Evolutionary conservation across 495 filamentous ascomycete species (phyloP).

Genomic region (Mytilinidion resinicola): DNA sequence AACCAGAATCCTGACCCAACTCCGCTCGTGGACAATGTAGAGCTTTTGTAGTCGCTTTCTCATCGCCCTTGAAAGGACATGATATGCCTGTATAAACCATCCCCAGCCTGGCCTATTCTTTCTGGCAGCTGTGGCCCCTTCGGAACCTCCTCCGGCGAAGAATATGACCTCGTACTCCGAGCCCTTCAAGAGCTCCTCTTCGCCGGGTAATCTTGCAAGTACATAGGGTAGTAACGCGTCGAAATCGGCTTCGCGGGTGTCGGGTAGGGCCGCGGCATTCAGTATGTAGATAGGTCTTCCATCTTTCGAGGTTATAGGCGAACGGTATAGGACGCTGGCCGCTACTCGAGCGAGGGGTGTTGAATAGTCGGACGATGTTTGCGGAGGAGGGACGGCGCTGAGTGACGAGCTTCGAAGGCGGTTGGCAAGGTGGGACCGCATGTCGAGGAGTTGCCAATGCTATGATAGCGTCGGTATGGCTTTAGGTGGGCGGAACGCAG

Average conservation of each 20-base stretch:
- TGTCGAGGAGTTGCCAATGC: not conserved
- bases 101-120: constrained; percentile 48
- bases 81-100: constrained; percentile 54
- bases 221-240: constrained; percentile 52
- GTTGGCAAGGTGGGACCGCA: constrained; percentile 20
- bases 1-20: constrained; percentile 51
- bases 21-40: constrained; percentile 53
- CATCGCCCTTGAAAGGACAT: constrained; percentile 47
- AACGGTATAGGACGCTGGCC: constrained; percentile 45
- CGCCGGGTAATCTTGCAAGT: constrained; percentile 46
- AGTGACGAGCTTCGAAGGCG: constrained; percentile 27
- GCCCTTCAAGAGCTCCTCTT: constrained; percentile 48
- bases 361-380: constrained; percentile 38
- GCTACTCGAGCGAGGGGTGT: constrained; percentile 37
- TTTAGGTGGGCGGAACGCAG: no score
- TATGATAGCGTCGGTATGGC: no score
- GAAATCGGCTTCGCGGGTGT: constrained; percentile 45
- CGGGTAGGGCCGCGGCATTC: constrained; percentile 51
- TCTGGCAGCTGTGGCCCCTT: constrained; percentile 36
- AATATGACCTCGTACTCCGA: constrained; percentile 51
- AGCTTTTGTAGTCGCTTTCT: constrained; percentile 48
- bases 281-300: constrained; percentile 48
- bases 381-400: constrained; percentile 30
- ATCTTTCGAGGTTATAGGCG: constrained; percentile 41
- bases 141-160: constrained; percentile 46